Evolutionary conservation across 2,329 filamentous ascomycete genomes (phyloP).

Genomic region (Pseudogymnoascus sp.): DNA sequence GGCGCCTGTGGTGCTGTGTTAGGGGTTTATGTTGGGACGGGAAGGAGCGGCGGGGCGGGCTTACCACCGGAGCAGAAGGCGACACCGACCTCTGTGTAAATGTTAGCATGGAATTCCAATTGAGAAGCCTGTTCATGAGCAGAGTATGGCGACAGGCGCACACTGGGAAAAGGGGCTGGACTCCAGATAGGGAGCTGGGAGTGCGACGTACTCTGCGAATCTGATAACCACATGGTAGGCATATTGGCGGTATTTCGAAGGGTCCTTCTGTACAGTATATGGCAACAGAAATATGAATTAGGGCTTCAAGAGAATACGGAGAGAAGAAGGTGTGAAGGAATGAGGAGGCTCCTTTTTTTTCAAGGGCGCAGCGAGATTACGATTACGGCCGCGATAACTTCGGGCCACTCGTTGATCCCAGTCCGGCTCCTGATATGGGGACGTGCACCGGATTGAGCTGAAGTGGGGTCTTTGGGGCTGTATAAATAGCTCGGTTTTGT

Average conservation of each 20-base stretch:
- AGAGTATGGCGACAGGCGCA: conserved; percentile 18
- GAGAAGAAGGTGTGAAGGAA: background rate
- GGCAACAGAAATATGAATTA: background rate
- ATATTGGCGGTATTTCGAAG: conserved; percentile 19
- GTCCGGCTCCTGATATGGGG: background rate
- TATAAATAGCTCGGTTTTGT: background rate
- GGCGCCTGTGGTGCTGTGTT: conserved; percentile 52
- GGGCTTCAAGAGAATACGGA: background rate
- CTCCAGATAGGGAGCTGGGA: background rate
- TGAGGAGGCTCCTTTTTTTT: background rate
- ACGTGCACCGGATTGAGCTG: conserved; percentile 6
- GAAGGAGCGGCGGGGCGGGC: conserved; percentile 34
- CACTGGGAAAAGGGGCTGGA: conserved; percentile 10
- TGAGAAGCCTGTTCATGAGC: background rate
- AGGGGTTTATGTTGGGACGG: background rate
- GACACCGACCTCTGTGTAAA: conserved; percentile 73
- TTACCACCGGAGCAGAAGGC: conserved; percentile 95
- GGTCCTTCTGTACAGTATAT: background rate
- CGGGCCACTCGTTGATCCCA: background rate
- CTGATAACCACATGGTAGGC: conserved; percentile 81
- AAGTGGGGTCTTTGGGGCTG: background rate
- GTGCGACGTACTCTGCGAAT: conserved; percentile 73
- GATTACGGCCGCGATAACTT: conserved; percentile 2
- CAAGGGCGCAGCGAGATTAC: conserved; percentile 6
- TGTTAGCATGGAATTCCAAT: conserved; percentile 21